These are phyloP conservation scores for Candida germanica DNA, from an alignment of 805 yeast species.

Conservation along the genomic window DNA sequence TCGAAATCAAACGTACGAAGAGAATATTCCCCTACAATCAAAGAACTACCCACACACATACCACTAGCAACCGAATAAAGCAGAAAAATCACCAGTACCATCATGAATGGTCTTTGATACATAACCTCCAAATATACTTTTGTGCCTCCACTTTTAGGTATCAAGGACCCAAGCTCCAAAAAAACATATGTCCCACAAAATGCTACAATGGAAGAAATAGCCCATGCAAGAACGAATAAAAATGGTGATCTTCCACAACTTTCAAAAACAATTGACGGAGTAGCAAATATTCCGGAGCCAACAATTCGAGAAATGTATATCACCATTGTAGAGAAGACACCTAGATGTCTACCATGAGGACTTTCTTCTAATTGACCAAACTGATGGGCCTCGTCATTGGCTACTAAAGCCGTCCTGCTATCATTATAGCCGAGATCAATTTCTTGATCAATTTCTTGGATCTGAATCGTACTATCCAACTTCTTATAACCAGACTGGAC, in stretches of 20 bases:
- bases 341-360: constrained; percentile 76
- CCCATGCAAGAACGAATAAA: constrained; percentile 62
- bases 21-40: constrained; percentile 61
- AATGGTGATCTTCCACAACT: constrained; percentile 68
- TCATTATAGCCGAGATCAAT: constrained; percentile 1
- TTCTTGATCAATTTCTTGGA: constrained; percentile 3
- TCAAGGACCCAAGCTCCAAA: constrained; percentile 65
- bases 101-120: constrained; percentile 56
- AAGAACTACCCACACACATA: constrained; percentile 50
- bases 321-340: constrained; percentile 62
- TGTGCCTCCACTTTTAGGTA: constrained; percentile 75
- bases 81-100: constrained; percentile 50
- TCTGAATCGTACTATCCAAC: constrained; percentile 1
- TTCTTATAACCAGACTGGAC: constrained; percentile 1
- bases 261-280: constrained; percentile 61
- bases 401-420: constrained; percentile 9
- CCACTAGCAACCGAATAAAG: constrained; percentile 53
- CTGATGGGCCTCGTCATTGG: constrained; percentile 4
- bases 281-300: constrained; percentile 78
- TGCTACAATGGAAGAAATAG: constrained; percentile 56
- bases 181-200: constrained; percentile 66
- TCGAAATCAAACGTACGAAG: constrained; percentile 44
- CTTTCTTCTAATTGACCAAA: constrained; percentile 44
- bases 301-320: constrained; percentile 65
- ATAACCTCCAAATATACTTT: constrained; percentile 70